These are phyloP conservation scores for Salvia miltiorrhiza DNA, from an alignment of 257 asterid species.

Conservation along the genomic window DNA sequence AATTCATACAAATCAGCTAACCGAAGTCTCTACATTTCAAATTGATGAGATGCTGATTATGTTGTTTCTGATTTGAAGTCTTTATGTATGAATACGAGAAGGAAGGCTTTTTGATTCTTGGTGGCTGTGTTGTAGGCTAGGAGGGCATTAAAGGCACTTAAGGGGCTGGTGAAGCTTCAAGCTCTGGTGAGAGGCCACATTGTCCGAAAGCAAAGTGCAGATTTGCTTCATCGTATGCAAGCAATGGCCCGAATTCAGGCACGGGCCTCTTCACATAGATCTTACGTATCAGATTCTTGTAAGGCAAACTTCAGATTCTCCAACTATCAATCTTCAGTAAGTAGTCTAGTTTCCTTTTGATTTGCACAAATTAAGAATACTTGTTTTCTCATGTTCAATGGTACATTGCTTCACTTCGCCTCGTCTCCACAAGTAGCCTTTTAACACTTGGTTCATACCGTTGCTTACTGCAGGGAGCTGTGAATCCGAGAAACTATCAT, in stretches of 20 bases:
- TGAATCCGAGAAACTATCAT: slow-evolving; percentile 27
- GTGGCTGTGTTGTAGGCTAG: slow-evolving; percentile 50
- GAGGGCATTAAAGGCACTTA: slow-evolving; percentile 83
- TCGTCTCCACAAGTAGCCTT: background rate
- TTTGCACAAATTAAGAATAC: background rate
- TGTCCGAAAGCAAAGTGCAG: slow-evolving; percentile 72
- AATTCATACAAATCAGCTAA: background rate
- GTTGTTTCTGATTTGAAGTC: too few relatives aligned
- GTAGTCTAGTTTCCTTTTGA: slow-evolving; percentile 1
- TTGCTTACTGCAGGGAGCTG: slow-evolving; percentile 37
- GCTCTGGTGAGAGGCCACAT: slow-evolving; percentile 88
- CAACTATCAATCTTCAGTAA: slow-evolving; percentile 38
- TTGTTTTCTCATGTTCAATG: background rate
- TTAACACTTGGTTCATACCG: background rate
- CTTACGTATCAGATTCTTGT: slow-evolving; percentile 31
- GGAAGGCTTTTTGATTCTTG: background rate
- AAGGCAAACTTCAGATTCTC: slow-evolving; percentile 21
- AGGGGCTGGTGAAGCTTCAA: slow-evolving; percentile 85
- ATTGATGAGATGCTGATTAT: background rate
- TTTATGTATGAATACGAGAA: background rate
- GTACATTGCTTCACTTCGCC: too few relatives aligned
- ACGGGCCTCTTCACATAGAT: slow-evolving; percentile 73
- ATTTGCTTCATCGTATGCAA: slow-evolving; percentile 81
- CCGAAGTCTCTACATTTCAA: too few relatives aligned
- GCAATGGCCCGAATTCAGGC: slow-evolving; percentile 90